These are phyloP conservation scores for Alternaria sp. DNA, from an alignment of 2,329 filamentous ascomycete genomes.

Conservation along the genomic window DNA sequence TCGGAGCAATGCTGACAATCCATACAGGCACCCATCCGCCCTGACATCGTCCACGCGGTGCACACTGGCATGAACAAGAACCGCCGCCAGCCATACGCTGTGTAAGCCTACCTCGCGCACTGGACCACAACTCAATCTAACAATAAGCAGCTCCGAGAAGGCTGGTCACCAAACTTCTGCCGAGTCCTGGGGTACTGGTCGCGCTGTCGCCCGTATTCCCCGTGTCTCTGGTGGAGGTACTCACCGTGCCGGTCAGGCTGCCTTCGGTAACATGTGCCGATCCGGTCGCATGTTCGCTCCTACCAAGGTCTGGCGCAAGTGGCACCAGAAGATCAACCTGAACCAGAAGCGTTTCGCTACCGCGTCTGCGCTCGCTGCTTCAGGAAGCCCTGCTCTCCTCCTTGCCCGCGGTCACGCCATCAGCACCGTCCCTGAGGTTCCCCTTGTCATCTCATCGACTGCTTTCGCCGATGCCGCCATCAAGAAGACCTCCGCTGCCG, in stretches of 20 bases:
- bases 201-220: slow-evolving; percentile 99
- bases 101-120: slow-evolving; percentile 64
- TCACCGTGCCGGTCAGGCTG: slow-evolving; percentile 99
- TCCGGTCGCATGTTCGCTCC: slow-evolving; percentile 99
- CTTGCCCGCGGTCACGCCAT: slow-evolving; percentile 97
- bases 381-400: slow-evolving; percentile 91
- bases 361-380: slow-evolving; percentile 95
- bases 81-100: slow-evolving; percentile 98
- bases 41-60: slow-evolving; percentile 98
- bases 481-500: slow-evolving; percentile 86
- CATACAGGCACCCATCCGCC: slow-evolving; percentile 81
- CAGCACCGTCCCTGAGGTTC: slow-evolving; percentile 90
- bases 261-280: slow-evolving; percentile 99
- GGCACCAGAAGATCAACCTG: slow-evolving; percentile 99
- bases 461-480: slow-evolving; percentile 81
- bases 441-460: slow-evolving; percentile 92
- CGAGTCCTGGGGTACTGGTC: slow-evolving; percentile 98
- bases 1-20: slow-evolving; percentile 20
- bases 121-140: slow-evolving; percentile 27
- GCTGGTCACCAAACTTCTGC: slow-evolving; percentile 99
- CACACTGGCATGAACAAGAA: slow-evolving; percentile 99
- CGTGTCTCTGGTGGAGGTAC: slow-evolving; percentile 99
- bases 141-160: slow-evolving; percentile 74
- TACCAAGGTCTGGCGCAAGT: slow-evolving; percentile 99
- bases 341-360: slow-evolving; percentile 99